Evolutionary conservation across 306 rosid genomes (phyloP).

Genomic region (Rubus idaeus): DNA sequence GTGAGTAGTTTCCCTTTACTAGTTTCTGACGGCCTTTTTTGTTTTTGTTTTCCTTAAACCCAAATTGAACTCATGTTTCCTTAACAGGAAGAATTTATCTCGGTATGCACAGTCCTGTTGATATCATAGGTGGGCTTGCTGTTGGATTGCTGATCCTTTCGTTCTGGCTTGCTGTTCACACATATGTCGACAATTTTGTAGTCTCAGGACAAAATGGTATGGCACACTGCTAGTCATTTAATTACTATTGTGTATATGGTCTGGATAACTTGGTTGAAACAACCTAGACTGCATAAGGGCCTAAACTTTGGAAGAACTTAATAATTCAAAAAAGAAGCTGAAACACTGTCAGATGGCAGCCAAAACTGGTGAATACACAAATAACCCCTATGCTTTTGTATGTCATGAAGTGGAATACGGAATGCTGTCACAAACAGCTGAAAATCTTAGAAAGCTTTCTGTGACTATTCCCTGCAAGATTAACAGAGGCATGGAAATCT

Average conservation of each 20-base stretch:
- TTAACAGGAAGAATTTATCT: constrained; percentile 90
- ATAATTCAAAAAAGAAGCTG: background rate
- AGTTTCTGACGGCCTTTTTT: constrained; percentile 14
- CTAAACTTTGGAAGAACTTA: constrained; percentile 2
- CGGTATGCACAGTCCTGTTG: constrained; percentile 94
- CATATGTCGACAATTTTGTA: constrained; percentile 61
- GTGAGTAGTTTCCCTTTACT: constrained; percentile 42
- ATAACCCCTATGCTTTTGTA: background rate
- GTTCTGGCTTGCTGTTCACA: constrained; percentile 73
- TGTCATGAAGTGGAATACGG: background rate
- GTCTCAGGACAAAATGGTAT: constrained; percentile 85
- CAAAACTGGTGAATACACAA: background rate
- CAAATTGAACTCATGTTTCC: constrained; percentile 27
- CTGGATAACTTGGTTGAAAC: constrained; percentile 6
- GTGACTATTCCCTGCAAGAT: background rate
- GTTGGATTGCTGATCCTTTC: constrained; percentile 69
- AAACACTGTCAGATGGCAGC: background rate
- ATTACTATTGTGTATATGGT: background rate
- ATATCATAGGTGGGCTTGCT: constrained; percentile 68
- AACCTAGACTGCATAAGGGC: background rate
- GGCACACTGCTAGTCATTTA: constrained; percentile 18
- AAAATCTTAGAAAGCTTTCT: background rate
- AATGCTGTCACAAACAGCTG: background rate
- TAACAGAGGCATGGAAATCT: background rate
- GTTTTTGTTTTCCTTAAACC: constrained; percentile 19